Percentiles rank a stretch among this genome's conserved stretches.
Conservation (phyloP, 495 filamentous ascomycete genomes). For the Viridothelium virens region DNA sequence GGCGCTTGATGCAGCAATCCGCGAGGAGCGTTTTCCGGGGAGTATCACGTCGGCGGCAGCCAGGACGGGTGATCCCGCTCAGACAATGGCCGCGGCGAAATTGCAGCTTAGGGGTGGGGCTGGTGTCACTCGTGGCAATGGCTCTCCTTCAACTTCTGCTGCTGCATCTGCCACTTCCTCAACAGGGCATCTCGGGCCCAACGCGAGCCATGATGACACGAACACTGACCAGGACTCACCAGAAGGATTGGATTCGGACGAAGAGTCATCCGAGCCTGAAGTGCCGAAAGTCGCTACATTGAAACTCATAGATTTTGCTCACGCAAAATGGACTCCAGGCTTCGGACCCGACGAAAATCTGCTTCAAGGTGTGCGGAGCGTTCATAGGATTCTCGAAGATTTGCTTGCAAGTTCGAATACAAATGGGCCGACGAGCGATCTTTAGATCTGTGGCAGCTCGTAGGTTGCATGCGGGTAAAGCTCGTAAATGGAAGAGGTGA, state of each 20-base stretch:
- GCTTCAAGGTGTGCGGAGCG: constrained; percentile 64
- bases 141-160: background rate
- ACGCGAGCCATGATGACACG: no score
- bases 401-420: constrained; percentile 17
- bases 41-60: constrained; percentile 52
- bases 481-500: no score
- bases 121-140: background rate
- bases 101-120: background rate
- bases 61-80: constrained; percentile 35
- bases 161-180: background rate
- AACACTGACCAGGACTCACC: no score
- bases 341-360: constrained; percentile 82
- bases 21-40: constrained; percentile 12
- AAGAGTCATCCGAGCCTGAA: constrained; percentile 48
- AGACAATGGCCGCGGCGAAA: constrained; percentile 19
- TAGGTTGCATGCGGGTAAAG: background rate
- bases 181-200: no score
- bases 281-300: constrained; percentile 65
- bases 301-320: constrained; percentile 95
- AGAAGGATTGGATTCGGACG: constrained; percentile 19
- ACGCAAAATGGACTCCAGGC: constrained; percentile 80
- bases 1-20: constrained; percentile 32
- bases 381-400: constrained; percentile 55
- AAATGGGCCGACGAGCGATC: constrained; percentile 2
- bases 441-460: background rate